Evolutionary conservation across 2,329 filamentous ascomycete species (phyloP).

Genomic region (Aureobasidium sp.): DNA sequence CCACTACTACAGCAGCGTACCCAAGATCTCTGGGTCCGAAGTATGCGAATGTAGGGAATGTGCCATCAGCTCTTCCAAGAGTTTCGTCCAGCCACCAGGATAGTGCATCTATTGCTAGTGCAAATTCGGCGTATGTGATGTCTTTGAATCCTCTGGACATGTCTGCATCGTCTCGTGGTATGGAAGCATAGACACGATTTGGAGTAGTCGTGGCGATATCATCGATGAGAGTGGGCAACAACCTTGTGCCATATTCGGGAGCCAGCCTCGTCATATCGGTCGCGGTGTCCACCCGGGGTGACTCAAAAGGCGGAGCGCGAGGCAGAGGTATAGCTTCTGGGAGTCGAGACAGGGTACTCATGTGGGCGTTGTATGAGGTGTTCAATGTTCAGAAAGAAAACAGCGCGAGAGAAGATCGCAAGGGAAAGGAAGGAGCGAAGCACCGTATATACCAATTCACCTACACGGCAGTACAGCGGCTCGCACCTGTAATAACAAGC

Average conservation of each 20-base stretch:
- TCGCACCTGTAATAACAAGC: background rate
- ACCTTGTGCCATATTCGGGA: background rate
- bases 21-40: constrained; percentile 11
- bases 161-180: constrained; percentile 9
- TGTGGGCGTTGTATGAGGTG: background rate
- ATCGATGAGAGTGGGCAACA: constrained; percentile 6
- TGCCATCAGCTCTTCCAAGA: background rate
- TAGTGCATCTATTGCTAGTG: constrained; percentile 3
- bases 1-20: background rate
- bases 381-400: background rate
- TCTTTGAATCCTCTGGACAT: background rate
- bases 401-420: background rate
- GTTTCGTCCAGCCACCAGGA: constrained; percentile 9
- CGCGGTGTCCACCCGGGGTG: background rate
- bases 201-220: background rate
- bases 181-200: constrained; percentile 2
- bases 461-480: background rate
- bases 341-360: background rate
- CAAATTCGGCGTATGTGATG: background rate
- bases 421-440: background rate
- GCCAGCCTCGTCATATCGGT: background rate
- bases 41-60: constrained; percentile 10
- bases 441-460: background rate
- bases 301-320: background rate
- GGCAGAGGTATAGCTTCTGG: background rate